Evolutionary conservation across 1,139 yeast species (phyloP).

Genomic region (Yamadazyma dendronema): DNA sequence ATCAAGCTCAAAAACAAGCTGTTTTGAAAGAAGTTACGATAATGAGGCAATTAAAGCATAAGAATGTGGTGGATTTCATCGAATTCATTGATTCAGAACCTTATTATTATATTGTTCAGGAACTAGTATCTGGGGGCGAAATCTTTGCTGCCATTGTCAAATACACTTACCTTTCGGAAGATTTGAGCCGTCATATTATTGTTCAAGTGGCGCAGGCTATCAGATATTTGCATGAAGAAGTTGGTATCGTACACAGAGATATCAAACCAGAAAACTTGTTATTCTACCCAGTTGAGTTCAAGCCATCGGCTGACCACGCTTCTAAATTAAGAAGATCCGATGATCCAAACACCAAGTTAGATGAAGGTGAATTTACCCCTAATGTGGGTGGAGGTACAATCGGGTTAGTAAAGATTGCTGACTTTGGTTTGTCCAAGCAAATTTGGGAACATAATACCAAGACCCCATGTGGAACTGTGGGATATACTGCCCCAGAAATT

Average conservation of each 20-base stretch:
- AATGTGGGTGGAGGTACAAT: constrained; percentile 54
- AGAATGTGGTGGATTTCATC: constrained; percentile 47
- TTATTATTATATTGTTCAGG: constrained; percentile 54
- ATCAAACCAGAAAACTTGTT: constrained; percentile 56
- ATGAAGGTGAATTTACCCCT: constrained; percentile 50
- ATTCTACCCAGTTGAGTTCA: constrained; percentile 61
- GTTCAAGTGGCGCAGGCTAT: constrained; percentile 50
- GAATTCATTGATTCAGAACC: constrained; percentile 48
- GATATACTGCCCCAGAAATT: constrained; percentile 63
- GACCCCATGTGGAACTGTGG: constrained; percentile 65
- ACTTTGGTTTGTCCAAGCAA: constrained; percentile 58
- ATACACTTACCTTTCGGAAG: constrained; percentile 55
- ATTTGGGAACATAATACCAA: constrained; percentile 58
- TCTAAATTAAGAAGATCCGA: constrained; percentile 44
- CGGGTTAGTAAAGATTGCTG: constrained; percentile 54
- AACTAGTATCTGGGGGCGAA: constrained; percentile 55
- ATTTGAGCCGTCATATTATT: constrained; percentile 51
- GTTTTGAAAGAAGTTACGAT: constrained; percentile 59
- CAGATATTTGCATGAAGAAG: constrained; percentile 53
- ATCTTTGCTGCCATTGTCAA: constrained; percentile 56
- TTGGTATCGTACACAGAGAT: constrained; percentile 57
- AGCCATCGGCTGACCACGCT: constrained; percentile 36
- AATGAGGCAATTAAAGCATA: constrained; percentile 53
- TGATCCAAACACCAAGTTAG: constrained; percentile 46
- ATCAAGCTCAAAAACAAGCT: constrained; percentile 50